A percentile compares a stretch with the other conserved stretches of the same genome.
These are phyloP conservation scores for Psilocybe mexicana DNA, from an alignment of 1,284 basidiomycete genomes.

Conservation along the genomic window DNA sequence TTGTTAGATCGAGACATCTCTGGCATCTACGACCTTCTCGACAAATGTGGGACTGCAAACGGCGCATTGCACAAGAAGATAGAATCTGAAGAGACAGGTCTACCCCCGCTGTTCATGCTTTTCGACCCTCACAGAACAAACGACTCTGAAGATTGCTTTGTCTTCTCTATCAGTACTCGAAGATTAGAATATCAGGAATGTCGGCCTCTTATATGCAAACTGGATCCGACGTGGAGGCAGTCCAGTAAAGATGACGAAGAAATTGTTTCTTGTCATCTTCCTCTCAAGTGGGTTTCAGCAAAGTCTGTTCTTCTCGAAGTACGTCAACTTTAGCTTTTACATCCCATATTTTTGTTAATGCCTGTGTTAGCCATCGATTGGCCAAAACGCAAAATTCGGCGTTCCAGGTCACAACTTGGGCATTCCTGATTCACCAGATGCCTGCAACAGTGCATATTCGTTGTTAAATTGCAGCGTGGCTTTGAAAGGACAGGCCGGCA, in stretches of 20 bases:
- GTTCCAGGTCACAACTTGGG: conserved; percentile 58
- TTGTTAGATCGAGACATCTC: conserved; percentile 81
- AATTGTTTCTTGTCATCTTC: conserved; percentile 57
- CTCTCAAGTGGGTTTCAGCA: conserved; percentile 63
- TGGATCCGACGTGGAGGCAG: conserved; percentile 79
- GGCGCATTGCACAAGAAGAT: conserved; percentile 79
- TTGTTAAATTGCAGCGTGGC: conserved; percentile 78
- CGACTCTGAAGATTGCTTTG: conserved; percentile 74
- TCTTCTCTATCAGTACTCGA: conserved; percentile 78
- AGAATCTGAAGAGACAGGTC: conserved; percentile 40
- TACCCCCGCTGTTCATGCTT: conserved; percentile 78
- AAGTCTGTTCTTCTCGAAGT: conserved; percentile 54
- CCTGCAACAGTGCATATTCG: conserved; percentile 75
- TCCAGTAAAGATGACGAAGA: conserved; percentile 49
- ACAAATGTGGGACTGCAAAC: conserved; percentile 90
- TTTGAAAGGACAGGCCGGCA: conserved; percentile 64
- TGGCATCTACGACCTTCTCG: conserved; percentile 78
- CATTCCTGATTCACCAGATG: conserved; percentile 55
- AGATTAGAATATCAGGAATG: conserved; percentile 81
- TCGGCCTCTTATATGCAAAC: conserved; percentile 71
- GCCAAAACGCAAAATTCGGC: conserved; percentile 63
- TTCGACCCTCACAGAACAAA: conserved; percentile 84
- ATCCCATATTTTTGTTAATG: conserved; percentile 14
- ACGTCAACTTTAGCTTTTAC: conserved; percentile 22
- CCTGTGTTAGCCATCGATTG: conserved; percentile 48